Evolutionary conservation across 208 protist genomes (phyloP).

Genomic region (Leishmania guyanensis): DNA sequence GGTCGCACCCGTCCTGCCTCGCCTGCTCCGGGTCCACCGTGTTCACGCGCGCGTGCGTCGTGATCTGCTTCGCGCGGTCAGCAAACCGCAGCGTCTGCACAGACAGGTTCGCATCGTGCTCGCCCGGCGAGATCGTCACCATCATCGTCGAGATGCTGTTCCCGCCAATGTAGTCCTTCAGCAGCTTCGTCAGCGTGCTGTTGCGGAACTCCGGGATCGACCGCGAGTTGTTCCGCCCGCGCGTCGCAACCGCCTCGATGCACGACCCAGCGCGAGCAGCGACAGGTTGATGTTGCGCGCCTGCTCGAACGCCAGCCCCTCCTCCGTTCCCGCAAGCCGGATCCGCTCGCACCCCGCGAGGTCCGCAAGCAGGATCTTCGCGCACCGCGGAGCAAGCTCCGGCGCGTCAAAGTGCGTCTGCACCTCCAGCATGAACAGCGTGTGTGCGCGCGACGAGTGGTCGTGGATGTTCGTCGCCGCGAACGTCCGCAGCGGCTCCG

Average conservation of each 20-base stretch:
- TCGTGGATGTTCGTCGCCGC: constrained; percentile 88
- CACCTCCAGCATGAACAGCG: constrained; percentile 81
- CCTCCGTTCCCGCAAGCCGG: constrained; percentile 74
- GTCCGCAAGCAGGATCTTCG: constrained; percentile 80
- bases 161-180: constrained; percentile 87
- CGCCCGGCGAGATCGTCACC: constrained; percentile 75
- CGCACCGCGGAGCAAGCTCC: constrained; percentile 57
- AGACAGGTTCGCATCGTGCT: constrained; percentile 69
- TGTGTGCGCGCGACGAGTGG: constrained; percentile 83
- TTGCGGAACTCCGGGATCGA: constrained; percentile 83
- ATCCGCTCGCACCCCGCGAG: constrained; percentile 72
- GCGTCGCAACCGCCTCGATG: constrained; percentile 79
- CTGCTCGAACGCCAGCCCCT: constrained; percentile 75
- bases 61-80: constrained; percentile 87
- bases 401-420: constrained; percentile 62
- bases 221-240: constrained; percentile 36
- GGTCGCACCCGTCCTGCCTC: constrained; percentile 38
- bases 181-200: constrained; percentile 84
- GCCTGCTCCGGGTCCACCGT: constrained; percentile 49
- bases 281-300: constrained; percentile 22
- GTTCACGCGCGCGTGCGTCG: constrained; percentile 81
- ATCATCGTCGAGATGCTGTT: constrained; percentile 87
- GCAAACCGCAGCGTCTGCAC: constrained; percentile 88
- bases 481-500: constrained; percentile 87
- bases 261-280: constrained; percentile 74